These are phyloP conservation scores for Pseudogymnoascus sp. DNA, from an alignment of 2,329 filamentous ascomycete genomes.

Conservation along the genomic window DNA sequence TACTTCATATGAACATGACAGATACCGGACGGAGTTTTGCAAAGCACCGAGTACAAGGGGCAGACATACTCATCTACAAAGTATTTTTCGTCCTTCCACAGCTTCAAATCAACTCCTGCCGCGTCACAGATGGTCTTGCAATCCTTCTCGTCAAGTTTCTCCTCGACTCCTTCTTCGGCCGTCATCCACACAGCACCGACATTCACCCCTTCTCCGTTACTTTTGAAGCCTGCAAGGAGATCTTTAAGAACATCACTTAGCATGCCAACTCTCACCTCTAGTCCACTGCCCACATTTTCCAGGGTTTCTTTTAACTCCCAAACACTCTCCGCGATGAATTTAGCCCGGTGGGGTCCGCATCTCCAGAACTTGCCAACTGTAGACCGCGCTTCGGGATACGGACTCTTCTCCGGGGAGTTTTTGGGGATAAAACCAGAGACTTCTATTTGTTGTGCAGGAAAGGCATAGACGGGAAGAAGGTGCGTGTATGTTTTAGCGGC, in stretches of 20 bases:
- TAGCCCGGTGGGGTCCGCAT: conserved; percentile 63
- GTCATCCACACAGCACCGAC: conserved; percentile 68
- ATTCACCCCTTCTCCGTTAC: conserved; percentile 28
- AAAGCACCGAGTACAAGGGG: conserved; percentile 15
- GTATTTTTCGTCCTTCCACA: conserved; percentile 71
- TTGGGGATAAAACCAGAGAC: conserved; percentile 62
- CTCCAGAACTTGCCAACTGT: conserved; percentile 61
- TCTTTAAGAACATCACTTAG: conserved; percentile 49
- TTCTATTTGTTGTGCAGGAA: conserved; percentile 64
- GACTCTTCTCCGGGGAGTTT: conserved; percentile 39
- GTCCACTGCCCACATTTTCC: conserved; percentile 48
- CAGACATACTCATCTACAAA: conserved; percentile 65
- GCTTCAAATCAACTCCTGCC: conserved; percentile 49
- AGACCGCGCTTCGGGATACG: conserved; percentile 62
- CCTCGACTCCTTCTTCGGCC: conserved; percentile 60
- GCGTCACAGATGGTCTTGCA: conserved; percentile 46
- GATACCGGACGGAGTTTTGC: background rate
- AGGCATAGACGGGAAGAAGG: conserved; percentile 62
- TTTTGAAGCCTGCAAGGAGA: conserved; percentile 44
- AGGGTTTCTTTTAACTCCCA: conserved; percentile 63
- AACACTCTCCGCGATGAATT: conserved; percentile 63
- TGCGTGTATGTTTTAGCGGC: conserved; percentile 45
- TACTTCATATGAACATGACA: background rate
- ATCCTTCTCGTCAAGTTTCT: conserved; percentile 53
- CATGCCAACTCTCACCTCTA: conserved; percentile 57